Evolutionary conservation across 768 basidiomycete genomes (phyloP).

Genomic region (Pleurotus tuoliensis): DNA sequence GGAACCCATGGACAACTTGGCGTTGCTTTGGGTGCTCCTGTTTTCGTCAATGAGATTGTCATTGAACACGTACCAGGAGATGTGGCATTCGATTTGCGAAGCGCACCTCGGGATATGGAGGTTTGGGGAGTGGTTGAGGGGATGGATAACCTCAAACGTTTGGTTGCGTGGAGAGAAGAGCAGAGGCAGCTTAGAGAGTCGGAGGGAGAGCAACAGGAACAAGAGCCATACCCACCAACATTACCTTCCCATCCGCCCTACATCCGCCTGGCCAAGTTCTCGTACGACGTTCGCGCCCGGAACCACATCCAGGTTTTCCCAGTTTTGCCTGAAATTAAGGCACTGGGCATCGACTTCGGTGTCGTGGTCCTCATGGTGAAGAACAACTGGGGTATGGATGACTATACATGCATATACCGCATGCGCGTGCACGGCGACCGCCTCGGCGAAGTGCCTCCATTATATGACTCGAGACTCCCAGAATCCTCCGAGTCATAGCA

Average conservation of each 20-base stretch:
- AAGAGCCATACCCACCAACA: slow-evolving; percentile 41
- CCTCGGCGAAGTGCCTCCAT: slow-evolving; percentile 37
- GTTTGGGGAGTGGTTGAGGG: slow-evolving; percentile 90
- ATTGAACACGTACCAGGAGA: slow-evolving; percentile 88
- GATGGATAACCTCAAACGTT: slow-evolving; percentile 59
- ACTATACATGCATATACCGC: slow-evolving; percentile 88
- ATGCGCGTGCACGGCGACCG: slow-evolving; percentile 73
- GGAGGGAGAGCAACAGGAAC: slow-evolving; percentile 27
- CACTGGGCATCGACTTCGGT: slow-evolving; percentile 78
- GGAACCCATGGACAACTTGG: slow-evolving; percentile 81
- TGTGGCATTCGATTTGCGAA: slow-evolving; percentile 74
- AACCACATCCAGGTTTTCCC: slow-evolving; percentile 77
- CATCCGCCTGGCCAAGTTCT: slow-evolving; percentile 65
- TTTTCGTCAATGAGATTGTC: slow-evolving; percentile 70
- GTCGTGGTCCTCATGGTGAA: slow-evolving; percentile 76
- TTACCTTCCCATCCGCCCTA: slow-evolving; percentile 44
- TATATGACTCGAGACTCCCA: slow-evolving; percentile 17
- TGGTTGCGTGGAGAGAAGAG: slow-evolving; percentile 50
- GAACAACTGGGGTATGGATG: slow-evolving; percentile 83
- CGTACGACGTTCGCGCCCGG: slow-evolving; percentile 55
- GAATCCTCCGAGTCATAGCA: neutral
- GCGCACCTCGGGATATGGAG: slow-evolving; percentile 84
- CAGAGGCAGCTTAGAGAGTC: slow-evolving; percentile 31
- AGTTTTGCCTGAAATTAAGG: slow-evolving; percentile 61
- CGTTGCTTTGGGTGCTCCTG: slow-evolving; percentile 71